A percentile compares a stretch with the other conserved stretches of the same genome.
phyloP scores from a whole-genome alignment of 129 eudicot genomes.

The Flaveria sonorensis region DNA sequence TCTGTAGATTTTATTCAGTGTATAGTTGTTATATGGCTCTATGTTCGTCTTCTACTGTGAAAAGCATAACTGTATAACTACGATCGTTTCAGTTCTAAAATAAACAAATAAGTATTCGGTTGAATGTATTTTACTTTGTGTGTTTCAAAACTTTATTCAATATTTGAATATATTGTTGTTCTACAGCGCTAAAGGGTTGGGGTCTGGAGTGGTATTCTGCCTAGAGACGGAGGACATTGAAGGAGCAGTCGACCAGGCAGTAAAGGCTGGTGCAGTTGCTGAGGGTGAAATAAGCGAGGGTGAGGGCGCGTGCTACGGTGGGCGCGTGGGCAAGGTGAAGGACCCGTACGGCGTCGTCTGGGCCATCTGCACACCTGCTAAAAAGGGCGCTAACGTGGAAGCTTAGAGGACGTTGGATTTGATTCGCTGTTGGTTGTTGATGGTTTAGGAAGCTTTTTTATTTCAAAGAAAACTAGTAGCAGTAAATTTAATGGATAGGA shows the following conservation, averaged over 20 bases:
- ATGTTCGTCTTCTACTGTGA: too few species aligned
- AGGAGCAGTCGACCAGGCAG: constrained; percentile 69
- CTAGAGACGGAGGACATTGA: constrained; percentile 74
- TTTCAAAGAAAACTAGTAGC: constrained; percentile 4
- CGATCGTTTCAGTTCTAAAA: too few species aligned
- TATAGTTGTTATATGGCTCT: too few species aligned
- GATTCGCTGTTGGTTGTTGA: neutral
- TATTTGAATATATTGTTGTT: neutral
- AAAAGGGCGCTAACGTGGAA: constrained; percentile 49
- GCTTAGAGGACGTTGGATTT: constrained; percentile 38
- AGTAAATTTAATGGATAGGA: constrained; percentile 5
- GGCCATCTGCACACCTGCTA: constrained; percentile 55
- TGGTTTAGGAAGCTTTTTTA: neutral
- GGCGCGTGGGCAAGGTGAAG: constrained; percentile 70
- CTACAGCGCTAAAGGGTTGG: neutral
- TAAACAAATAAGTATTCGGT: neutral
- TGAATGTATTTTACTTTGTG: too few species aligned
- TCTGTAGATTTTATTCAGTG: too few species aligned
- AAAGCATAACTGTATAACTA: too few species aligned
- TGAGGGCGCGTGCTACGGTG: constrained; percentile 53
- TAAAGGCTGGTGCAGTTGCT: constrained; percentile 63
- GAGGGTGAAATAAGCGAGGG: constrained; percentile 54
- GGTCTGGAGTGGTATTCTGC: constrained; percentile 49
- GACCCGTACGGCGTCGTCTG: constrained; percentile 82
- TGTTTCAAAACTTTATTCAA: too few species aligned